Base-by-base conservation (phyloP, 768 basidiomycete species). In the Collybia mongolica region DNA sequence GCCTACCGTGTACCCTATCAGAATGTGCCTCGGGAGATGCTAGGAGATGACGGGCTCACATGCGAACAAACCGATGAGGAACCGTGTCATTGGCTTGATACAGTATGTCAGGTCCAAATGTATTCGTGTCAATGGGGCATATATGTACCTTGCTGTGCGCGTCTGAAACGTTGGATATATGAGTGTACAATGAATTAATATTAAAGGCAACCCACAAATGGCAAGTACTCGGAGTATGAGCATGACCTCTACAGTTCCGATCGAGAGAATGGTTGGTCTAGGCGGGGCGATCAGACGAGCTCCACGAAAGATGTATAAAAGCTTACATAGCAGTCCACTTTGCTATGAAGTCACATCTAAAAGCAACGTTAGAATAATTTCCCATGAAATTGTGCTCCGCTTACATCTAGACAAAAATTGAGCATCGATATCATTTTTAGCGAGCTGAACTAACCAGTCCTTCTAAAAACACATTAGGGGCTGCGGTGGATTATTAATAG, bases 161-260 rank as follows among this genome's bases (percentile, higher is more conserved):
- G 42, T 48, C 56, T 62, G 44, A 32, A 23, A 29, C 20, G 24
- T 15, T 3, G 17, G 26, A 11, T 19, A 12, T 12, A 23, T 49
- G 17, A 53, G 14, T 15, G 20, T 2, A 6, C 18, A 3, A 17
- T n/a, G 7, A 20, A 5, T 8, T 28, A 48, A 22, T 2, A 9
- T 32, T 15, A 26, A 46, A 23, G 40, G 24, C 5, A 7, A 51
- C 63, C 50, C 37, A 65, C 63, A 65, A 23, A 65, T 53, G 15
- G 58, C 60, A 6, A 52, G 26, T 12, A 60, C 54, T 18, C 63
- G 55, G n/a, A 65, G 38, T 20, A 65, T 49, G 7, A 65, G 58
- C 24, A 65, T 63, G 12, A 57, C 28, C 28, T 65, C 63, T 1
- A 63, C 60, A 4, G 61, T 57, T 23, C 41, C 55, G 11, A 65